Evolutionary conservation across 2,329 filamentous ascomycete species (phyloP), one percentile per base, ranked within the genome.

Genomic region (Alternaria sp.): DNA sequence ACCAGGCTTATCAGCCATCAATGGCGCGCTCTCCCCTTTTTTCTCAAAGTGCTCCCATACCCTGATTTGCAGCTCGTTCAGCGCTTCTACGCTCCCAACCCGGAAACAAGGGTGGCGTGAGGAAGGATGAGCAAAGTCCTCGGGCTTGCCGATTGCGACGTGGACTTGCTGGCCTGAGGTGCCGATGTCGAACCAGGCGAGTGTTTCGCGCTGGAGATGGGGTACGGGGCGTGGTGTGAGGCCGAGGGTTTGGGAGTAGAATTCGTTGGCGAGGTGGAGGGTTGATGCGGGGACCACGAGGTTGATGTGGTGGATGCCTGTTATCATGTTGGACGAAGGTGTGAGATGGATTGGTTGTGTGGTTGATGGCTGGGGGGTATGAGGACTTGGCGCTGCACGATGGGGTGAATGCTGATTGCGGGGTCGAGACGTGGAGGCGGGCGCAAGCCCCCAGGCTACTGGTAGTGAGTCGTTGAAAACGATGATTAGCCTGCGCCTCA

Each of bases 121-220:
- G 12, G 46, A 49, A 1, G 4, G 0, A 3, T 25, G 14, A 0
- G 30, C 3, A 2, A 49, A 49, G 1, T 49, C 46, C 5, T 49
- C 46, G 1, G 30, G 18, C 4, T 49, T 49, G 0, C 46, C 46
- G 14, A 49, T 25, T 0, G 46, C 78, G 81, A 87, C 16, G 89
- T 80, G 49, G 76, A 78, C 60, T 77, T 68, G 66, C 84, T 81
- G 64, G 89, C 69, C 59, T 73, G 68, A 11, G 81, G 79, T 82
- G 1, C 74, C 80, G 3, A 89, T 67, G 38, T 80, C 81, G 67
- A 90, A 89, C 74, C 87, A 90, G 3, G 86, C 82, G 1, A 89
- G 77, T 1, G 77, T 81, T 14, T 80, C 82, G 53, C 78, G 80
- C 67, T 88, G 86, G 1, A 83, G 70, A 3, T 76, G 75, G 0